These are phyloP conservation scores for Torrubiella hemipterigena DNA, from an alignment of 2,329 filamentous ascomycete species.

Conservation along the genomic window DNA sequence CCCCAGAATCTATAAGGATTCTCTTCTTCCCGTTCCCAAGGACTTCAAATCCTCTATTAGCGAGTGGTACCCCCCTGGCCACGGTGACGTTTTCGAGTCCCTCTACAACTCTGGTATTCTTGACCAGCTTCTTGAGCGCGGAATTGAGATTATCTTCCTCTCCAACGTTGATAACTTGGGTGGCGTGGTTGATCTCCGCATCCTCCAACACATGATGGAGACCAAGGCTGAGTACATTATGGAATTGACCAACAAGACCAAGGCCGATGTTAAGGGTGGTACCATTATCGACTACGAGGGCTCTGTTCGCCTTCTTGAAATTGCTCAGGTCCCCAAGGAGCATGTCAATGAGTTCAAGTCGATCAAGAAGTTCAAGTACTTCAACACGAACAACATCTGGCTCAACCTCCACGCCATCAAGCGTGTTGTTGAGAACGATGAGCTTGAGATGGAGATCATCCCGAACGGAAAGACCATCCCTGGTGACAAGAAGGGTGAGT, in stretches of 20 bases:
- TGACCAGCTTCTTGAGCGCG: constrained; percentile 88
- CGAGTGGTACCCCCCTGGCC: constrained; percentile 97
- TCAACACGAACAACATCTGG: constrained; percentile 99
- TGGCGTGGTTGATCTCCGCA: constrained; percentile 93
- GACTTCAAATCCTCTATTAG: constrained; percentile 73
- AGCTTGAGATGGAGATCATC: constrained; percentile 99
- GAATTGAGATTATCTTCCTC: constrained; percentile 95
- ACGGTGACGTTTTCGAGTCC: constrained; percentile 99
- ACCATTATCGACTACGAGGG: constrained; percentile 99
- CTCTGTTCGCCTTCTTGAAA: constrained; percentile 91
- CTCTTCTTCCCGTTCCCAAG: constrained; percentile 90
- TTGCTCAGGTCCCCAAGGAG: constrained; percentile 98
- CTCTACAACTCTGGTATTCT: constrained; percentile 98
- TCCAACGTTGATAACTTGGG: constrained; percentile 99
- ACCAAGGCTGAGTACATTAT: constrained; percentile 97
- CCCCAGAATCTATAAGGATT: constrained; percentile 97
- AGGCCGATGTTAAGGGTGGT: constrained; percentile 99
- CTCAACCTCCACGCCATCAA: constrained; percentile 96
- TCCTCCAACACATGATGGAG: constrained; percentile 99
- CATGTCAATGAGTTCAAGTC: constrained; percentile 99
- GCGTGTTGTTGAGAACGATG: constrained; percentile 96
- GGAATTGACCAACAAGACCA: constrained; percentile 99
- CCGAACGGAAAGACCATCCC: constrained; percentile 98
- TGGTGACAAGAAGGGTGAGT: constrained; percentile 99
- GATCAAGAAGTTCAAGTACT: constrained; percentile 99